Evolutionary conservation across 164 flowering plant species (phyloP), one percentile per base, ranked within the genome.

Genomic region (Sextonia rubra): DNA sequence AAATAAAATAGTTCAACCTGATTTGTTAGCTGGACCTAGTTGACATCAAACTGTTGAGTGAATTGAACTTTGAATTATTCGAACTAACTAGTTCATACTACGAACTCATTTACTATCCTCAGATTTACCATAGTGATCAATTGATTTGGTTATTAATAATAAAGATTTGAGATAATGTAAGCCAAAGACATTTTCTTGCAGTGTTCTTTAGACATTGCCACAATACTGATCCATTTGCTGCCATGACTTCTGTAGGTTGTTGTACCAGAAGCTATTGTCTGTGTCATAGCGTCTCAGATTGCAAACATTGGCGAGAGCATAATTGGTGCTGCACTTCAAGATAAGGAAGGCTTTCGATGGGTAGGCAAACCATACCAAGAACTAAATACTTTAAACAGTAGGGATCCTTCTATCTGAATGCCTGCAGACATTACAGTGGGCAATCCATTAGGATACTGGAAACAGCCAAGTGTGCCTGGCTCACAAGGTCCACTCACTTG

Each of bases 261-360:
- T 75, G 77, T 74, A 64, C 60, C 82, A 66, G 92, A 85, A 83
- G 97, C 86, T 60, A 71, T 82, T 56, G 81, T 92, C 68, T 93
- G 99, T 70, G 88, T 93, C 67, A 32, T 93, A 77, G 97, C 99
- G 73, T 87, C 99, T 52, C 97, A 95, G 84, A 86, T 95, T 74
- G 99, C 99, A 66, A 95, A 95, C 79, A n/a, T 92, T 82, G 96
- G 96, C n/a, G 97, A 95, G 81, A 91, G 98, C 82, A 63, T 95
- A 30, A 85, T 95, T 47, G 99, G 99, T 66, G 98, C 99, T 80
- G 74, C 81, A 23, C 77, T 93, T 60, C 97, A 95, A 82, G 99
- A 86, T 18, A 95, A 91, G 80, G 90, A 93, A 71, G 98, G 99
- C 73, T 93, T 90, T 71, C 78, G 29, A 78, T 95, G 99, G 99